phyloP scores from a whole-genome alignment of 2,329 filamentous ascomycete species.

The Fusarium oxysporum region DNA sequence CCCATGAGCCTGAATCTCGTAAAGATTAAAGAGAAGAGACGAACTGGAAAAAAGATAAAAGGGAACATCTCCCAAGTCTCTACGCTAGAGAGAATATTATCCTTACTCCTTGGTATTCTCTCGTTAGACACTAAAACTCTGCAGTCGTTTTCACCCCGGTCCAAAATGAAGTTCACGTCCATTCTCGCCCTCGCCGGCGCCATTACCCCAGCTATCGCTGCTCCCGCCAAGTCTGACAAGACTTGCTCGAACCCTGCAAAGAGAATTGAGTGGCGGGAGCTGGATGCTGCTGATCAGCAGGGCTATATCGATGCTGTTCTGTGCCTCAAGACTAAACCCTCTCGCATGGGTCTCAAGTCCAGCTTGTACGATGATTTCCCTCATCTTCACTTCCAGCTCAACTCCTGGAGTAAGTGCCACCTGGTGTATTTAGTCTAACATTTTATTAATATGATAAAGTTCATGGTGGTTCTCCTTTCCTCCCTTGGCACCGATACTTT shows the following conservation, averaged over 20 bases:
- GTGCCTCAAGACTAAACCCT: conserved; percentile 18
- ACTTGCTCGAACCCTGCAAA: neutral
- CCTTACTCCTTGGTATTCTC: fast-evolving
- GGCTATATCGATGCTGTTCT: conserved; percentile 9
- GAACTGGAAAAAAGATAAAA: fast-evolving
- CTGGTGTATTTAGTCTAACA: fast-evolving
- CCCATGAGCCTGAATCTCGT: neutral
- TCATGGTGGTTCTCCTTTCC: neutral
- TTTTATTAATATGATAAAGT: neutral
- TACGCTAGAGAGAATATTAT: fast-evolving
- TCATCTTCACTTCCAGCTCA: neutral
- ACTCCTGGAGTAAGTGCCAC: neutral
- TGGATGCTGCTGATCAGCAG: neutral
- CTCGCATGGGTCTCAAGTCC: conserved; percentile 10
- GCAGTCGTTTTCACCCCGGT: fast-evolving
- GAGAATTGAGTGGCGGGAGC: conserved; percentile 12
- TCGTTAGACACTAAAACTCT: too few relatives aligned
- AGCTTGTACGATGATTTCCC: conserved; percentile 15
- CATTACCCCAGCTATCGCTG: neutral
- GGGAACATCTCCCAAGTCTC: fast-evolving
- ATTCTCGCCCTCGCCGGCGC: neutral
- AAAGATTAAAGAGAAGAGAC: neutral
- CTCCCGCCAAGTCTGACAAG: neutral
- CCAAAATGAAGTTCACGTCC: neutral
- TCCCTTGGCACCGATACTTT: conserved; percentile 20